phyloP scores from a whole-genome alignment of 129 eudicot genomes.

The Saposhnikovia divaricata region DNA sequence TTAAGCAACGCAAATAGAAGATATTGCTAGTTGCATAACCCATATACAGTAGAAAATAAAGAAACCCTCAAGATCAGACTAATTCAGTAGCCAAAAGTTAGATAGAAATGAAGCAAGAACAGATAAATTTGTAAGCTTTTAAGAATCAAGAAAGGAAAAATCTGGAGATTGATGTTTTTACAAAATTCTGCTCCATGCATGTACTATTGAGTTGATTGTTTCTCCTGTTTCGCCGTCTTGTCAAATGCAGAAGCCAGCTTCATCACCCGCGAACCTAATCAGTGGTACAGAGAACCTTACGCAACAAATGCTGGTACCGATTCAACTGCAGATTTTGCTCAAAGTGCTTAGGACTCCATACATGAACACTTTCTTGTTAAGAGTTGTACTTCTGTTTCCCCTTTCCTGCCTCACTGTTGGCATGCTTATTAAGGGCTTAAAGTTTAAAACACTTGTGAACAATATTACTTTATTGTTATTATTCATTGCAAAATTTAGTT shows the following conservation, averaged over 20 bases:
- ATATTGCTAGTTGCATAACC: neutral
- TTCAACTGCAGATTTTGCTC: constrained; percentile 25
- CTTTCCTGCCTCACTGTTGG: neutral
- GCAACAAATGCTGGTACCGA: constrained; percentile 17
- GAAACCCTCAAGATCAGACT: neutral
- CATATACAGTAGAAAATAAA: neutral
- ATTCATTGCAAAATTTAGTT: neutral
- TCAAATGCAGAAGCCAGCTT: constrained; percentile 76
- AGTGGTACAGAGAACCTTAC: constrained; percentile 72
- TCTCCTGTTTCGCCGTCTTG: neutral
- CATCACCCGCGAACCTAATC: constrained; percentile 56
- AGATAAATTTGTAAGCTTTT: neutral
- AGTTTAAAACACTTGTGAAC: neutral
- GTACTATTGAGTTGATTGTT: neutral
- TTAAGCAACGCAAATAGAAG: neutral
- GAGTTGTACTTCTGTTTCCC: neutral
- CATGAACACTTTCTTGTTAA: neutral
- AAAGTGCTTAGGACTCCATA: constrained; percentile 9
- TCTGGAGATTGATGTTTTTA: neutral
- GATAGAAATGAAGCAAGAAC: neutral
- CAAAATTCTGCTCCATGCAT: neutral
- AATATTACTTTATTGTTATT: neutral
- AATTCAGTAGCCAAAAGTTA: neutral
- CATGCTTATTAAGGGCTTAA: neutral
- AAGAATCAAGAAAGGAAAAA: neutral